Base-by-base conservation (phyloP, 805 yeast genomes). In the Blastobotrys terrestris region DNA sequence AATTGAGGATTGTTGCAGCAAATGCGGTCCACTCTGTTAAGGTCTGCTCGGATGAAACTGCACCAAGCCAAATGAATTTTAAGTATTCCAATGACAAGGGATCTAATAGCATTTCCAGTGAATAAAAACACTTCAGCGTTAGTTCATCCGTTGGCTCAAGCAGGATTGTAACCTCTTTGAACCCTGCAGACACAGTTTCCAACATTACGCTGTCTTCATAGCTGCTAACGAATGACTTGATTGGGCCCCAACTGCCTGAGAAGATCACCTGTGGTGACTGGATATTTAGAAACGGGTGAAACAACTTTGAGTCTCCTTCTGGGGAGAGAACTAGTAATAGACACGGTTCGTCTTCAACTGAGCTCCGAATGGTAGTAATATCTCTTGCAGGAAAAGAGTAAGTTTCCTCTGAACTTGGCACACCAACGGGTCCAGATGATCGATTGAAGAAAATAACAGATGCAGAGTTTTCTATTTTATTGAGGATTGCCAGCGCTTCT, bases 31-130 rank as follows among this genome's bases (percentile, higher is more conserved):
- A 84, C 31, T 84, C 88, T 57, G 74, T 71, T 41, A 63, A 66
- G 19, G 63, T 56, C 2, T 69, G 71, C 18, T 71, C 74, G 8
- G 78, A 54, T 49, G 76, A 68, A 18, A 74, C 63, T 1, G 85
- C 79, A 0, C 81, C 65, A 46, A 84, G 72, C 89, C 90, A 85
- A 2, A 77, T 70, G 48, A 81, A 66, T 80, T 84, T 76, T n/a
- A 84, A 68, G 39, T 74, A 75, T 59, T 81, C 83, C 58, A 74
- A 75, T 2, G 80, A 73, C 52, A 76, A 76, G 1, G 84, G 71
- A n/a, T 84, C 85, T 3, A 82, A 74, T 16, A 84, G 62, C 55
- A 77, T 76, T 52, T 72, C 74, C 57, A 85, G 72, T 2, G 79
- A 70, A 14, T 70, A 64, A n/a, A 85, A 67, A 44, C 84, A 76